Evolutionary conservation across 768 basidiomycete genomes (phyloP).

Genomic region (Paxillus involutus): DNA sequence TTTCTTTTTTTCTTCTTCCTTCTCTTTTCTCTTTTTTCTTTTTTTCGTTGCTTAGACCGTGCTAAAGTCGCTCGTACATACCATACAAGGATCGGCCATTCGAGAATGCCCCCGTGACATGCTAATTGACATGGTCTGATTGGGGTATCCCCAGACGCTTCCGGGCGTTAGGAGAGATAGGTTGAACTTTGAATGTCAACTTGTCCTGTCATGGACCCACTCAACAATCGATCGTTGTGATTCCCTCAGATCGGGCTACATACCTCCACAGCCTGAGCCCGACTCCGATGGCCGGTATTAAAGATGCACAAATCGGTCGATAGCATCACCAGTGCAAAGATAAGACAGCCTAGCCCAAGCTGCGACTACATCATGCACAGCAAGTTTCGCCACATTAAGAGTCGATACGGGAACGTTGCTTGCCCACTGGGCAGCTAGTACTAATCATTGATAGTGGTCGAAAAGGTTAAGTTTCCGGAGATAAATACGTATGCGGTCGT

Average conservation of each 20-base stretch:
- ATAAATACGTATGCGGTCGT: constrained; percentile 22
- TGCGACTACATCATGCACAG: too few species aligned
- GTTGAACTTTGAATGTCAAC: not conserved
- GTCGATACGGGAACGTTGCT: not conserved
- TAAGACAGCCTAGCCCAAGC: not conserved
- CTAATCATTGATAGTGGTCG: constrained; percentile 26
- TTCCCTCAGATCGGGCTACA: constrained; percentile 13
- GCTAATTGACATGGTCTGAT: constrained; percentile 10
- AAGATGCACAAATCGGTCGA: constrained; percentile 17
- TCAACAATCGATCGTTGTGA: constrained; percentile 20
- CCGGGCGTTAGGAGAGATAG: not conserved
- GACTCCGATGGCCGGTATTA: constrained; percentile 7
- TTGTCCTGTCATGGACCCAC: constrained; percentile 9
- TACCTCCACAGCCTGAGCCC: constrained; percentile 19
- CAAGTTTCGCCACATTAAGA: too few species aligned
- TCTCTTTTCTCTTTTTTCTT: not conserved
- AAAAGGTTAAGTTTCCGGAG: constrained; percentile 17
- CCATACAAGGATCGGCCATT: constrained; percentile 1
- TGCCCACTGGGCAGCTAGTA: constrained; percentile 9
- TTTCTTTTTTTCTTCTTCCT: not conserved
- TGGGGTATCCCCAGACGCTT: constrained; percentile 1
- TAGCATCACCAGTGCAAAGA: not conserved
- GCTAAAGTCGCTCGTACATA: not conserved
- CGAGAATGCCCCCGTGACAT: not conserved
- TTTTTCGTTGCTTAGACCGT: too few species aligned